Conservation (phyloP, 805 yeast genomes). For the Jamesozyma lodderae region DNA sequence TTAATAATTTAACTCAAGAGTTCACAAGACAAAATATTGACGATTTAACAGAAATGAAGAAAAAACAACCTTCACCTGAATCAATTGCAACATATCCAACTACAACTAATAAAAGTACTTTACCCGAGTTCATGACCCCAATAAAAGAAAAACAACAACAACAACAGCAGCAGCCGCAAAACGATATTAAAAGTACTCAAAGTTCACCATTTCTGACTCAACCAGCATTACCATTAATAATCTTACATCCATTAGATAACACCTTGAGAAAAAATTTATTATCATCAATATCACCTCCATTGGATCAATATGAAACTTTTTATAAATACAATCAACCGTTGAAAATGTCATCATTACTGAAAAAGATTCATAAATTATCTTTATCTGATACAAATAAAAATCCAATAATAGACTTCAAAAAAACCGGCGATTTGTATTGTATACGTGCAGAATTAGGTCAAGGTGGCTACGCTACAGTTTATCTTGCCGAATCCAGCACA, state of each 20-base stretch:
- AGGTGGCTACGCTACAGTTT: constrained; percentile 78
- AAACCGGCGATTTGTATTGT: constrained; percentile 30
- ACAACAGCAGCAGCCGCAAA: constrained; percentile 2
- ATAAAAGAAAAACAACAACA: constrained; percentile 23
- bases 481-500: constrained; percentile 51
- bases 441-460: constrained; percentile 48
- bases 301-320: constrained; percentile 27
- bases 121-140: constrained; percentile 21
- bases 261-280: constrained; percentile 34
- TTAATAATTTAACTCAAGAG: constrained; percentile 32
- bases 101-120: constrained; percentile 1
- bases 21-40: constrained; percentile 26
- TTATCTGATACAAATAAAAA: constrained; percentile 27
- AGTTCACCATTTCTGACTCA: constrained; percentile 29
- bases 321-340: constrained; percentile 26
- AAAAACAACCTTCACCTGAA: constrained; percentile 2
- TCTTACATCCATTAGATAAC: constrained; percentile 40
- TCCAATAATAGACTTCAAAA: constrained; percentile 29
- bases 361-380: constrained; percentile 34
- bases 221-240: constrained; percentile 10
- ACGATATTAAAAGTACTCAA: constrained; percentile 9
- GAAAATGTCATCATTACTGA: constrained; percentile 30
- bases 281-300: constrained; percentile 31
- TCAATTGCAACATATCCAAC: neutral
- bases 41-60: constrained; percentile 32